Percentiles rank a stretch among this genome's conserved stretches.
Conservation (phyloP, 176 grass and related monocot species). For the Tillandsia leiboldiana region DNA sequence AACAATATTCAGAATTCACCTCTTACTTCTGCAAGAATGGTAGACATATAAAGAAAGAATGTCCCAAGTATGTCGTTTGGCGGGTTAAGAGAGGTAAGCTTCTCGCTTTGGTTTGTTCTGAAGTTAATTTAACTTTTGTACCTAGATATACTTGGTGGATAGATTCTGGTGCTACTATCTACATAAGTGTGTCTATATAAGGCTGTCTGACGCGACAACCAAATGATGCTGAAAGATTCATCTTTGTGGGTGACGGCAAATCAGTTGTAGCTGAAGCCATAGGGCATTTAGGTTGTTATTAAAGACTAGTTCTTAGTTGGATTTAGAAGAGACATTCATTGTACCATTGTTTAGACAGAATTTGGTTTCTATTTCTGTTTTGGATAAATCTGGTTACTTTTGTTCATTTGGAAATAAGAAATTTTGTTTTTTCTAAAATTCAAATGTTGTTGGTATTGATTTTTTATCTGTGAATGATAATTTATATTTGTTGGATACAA, state of each 20-base stretch:
- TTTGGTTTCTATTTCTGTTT: slow-evolving; percentile 1
- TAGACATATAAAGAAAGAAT: not conserved
- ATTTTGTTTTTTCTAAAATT: not conserved
- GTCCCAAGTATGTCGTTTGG: not conserved
- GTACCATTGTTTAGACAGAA: slow-evolving; percentile 15
- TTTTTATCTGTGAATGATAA: not conserved
- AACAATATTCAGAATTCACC: not conserved
- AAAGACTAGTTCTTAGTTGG: not conserved
- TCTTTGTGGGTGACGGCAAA: too few species aligned
- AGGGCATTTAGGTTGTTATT: not conserved
- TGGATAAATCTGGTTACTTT: slow-evolving; percentile 19
- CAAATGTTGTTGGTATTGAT: not conserved
- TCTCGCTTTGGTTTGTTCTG: slow-evolving; percentile 11
- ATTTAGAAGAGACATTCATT: slow-evolving; percentile 15
- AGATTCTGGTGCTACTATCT: slow-evolving; percentile 6
- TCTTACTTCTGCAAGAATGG: not conserved
- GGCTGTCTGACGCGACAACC: not conserved
- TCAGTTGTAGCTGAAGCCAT: not conserved
- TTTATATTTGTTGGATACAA: not conserved
- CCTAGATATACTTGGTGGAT: slow-evolving; percentile 9
- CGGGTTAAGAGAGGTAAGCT: not conserved
- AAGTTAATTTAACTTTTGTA: slow-evolving; percentile 9
- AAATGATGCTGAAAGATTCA: slow-evolving; percentile 16
- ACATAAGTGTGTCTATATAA: slow-evolving; percentile 3
- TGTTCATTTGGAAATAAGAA: slow-evolving; percentile 10